Percentiles rank a stretch among this genome's conserved stretches.
These are phyloP conservation scores for Candida taoyuanica DNA, from an alignment of 805 yeast genomes.

Conservation along the genomic window DNA sequence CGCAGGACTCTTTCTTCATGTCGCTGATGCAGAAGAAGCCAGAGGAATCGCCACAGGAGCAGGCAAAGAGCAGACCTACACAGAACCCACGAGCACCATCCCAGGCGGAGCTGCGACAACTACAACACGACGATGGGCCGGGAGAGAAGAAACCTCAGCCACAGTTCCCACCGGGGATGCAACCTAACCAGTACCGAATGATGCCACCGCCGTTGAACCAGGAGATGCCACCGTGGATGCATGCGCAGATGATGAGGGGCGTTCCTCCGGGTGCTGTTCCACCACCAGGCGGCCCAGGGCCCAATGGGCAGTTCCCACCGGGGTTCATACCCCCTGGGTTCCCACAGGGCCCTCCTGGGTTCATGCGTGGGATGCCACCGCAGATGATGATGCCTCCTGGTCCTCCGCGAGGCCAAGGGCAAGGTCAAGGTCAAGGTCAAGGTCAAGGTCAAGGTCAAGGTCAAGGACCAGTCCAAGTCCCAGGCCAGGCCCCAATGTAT, in stretches of 20 bases:
- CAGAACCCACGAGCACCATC: conserved; percentile 2
- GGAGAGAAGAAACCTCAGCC: conserved; percentile 2
- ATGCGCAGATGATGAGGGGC: conserved; percentile 17
- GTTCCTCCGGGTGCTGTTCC: too few relatives aligned
- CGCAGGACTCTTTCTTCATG: conserved; percentile 25
- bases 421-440: conserved; percentile 3
- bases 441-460: too few relatives aligned
- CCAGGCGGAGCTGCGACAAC: conserved; percentile 7
- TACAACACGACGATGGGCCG: conserved; percentile 7
- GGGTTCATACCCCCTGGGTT: too few relatives aligned
- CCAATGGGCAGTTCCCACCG: too few relatives aligned
- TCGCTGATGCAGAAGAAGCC: conserved; percentile 21
- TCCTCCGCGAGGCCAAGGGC: conserved; percentile 11
- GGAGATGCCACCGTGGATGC: conserved; percentile 21
- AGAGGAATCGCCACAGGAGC: neutral
- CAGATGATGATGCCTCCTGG: conserved; percentile 12
- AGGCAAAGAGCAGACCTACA: neutral
- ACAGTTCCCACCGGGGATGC: conserved; percentile 2
- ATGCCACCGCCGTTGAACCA: conserved; percentile 19
- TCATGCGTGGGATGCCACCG: conserved; percentile 15
- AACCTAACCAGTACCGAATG: conserved; percentile 2
- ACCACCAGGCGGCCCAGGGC: too few relatives aligned
- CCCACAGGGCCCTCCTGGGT: conserved; percentile 7
- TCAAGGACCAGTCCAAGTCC: too few relatives aligned
- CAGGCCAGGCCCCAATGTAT: too few relatives aligned